A percentile compares a stretch with the other conserved stretches of the same genome.
These are phyloP conservation scores for Symbiodinium pilosum DNA, from an alignment of 73 alveolate genomes.

Conservation along the genomic window DNA sequence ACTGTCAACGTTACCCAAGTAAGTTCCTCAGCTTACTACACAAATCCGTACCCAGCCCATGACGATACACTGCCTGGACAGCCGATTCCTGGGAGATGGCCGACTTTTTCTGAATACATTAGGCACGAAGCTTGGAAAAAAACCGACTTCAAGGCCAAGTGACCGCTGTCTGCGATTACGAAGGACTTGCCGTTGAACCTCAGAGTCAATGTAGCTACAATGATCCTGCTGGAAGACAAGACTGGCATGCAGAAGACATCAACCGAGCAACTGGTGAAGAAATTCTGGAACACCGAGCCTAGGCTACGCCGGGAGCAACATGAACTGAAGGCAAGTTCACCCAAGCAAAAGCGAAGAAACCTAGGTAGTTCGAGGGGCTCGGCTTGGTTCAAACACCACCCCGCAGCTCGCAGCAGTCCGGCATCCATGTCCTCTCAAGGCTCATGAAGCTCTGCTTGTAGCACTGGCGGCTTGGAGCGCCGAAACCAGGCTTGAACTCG, in stretches of 20 bases:
- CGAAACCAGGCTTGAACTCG: too few species aligned
- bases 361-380: not conserved
- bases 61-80: too few species aligned
- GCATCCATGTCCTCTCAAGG: constrained; percentile 93
- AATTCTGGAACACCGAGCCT: constrained; percentile 87
- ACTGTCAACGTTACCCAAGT: too few species aligned
- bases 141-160: not conserved
- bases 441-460: too few species aligned
- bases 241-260: not conserved
- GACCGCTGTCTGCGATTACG: constrained; percentile 83
- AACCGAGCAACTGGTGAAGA: constrained; percentile 47
- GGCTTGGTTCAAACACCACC: constrained; percentile 88
- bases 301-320: not conserved
- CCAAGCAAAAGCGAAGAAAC: not conserved
- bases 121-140: too few species aligned
- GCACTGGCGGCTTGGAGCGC: too few species aligned
- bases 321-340: not conserved
- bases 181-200: constrained; percentile 91
- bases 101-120: too few species aligned
- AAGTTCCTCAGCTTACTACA: too few species aligned
- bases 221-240: not conserved
- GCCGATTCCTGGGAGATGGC: too few species aligned
- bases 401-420: constrained; percentile 82
- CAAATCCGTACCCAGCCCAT: too few species aligned
- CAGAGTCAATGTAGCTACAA: too few species aligned